Conservation (phyloP, 768 basidiomycete genomes). For the Tricholoma saponaceum region DNA sequence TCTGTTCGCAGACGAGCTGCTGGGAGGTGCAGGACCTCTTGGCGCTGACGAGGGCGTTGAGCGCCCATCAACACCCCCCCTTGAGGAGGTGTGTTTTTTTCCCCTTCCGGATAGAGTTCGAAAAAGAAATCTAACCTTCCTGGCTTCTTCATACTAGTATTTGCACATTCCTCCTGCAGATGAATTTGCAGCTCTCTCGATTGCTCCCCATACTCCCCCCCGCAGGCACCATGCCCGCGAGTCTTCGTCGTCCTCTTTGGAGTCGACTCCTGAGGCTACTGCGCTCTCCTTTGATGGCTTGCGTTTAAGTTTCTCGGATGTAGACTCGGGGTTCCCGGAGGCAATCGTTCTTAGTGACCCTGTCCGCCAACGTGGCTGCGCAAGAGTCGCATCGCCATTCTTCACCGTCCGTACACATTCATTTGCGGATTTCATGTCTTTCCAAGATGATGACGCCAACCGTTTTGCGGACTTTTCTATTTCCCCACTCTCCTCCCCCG, state of each 20-base stretch:
- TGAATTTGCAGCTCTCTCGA: conserved; percentile 52
- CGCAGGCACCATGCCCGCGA: conserved; percentile 37
- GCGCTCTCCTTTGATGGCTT: conserved; percentile 35
- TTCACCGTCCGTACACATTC: conserved; percentile 12
- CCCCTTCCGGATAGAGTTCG: conserved; percentile 6
- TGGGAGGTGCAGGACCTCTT: conserved; percentile 26
- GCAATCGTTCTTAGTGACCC: conserved; percentile 7
- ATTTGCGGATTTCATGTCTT: conserved; percentile 11
- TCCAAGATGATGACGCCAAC: conserved; percentile 13
- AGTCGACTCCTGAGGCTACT: conserved; percentile 52
- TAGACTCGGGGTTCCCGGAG: conserved; percentile 6
- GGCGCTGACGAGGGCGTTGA: conserved; percentile 34
- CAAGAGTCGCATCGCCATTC: conserved; percentile 8
- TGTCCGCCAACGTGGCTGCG: conserved; percentile 3
- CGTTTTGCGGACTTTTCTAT: conserved; percentile 22
- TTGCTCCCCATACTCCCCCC: conserved; percentile 49
- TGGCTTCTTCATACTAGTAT: conserved; percentile 6
- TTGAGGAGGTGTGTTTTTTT: conserved; percentile 34
- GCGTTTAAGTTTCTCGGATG: conserved; percentile 32
- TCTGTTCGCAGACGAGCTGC: conserved; percentile 14
- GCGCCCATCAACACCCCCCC: conserved; percentile 24
- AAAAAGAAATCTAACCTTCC: neutral
- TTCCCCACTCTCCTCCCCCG: conserved; percentile 35
- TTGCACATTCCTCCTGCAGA: conserved; percentile 31
- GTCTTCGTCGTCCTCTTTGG: conserved; percentile 49